Evolutionary conservation across 805 yeast species (phyloP).

Genomic region (Candida vaughaniae): DNA sequence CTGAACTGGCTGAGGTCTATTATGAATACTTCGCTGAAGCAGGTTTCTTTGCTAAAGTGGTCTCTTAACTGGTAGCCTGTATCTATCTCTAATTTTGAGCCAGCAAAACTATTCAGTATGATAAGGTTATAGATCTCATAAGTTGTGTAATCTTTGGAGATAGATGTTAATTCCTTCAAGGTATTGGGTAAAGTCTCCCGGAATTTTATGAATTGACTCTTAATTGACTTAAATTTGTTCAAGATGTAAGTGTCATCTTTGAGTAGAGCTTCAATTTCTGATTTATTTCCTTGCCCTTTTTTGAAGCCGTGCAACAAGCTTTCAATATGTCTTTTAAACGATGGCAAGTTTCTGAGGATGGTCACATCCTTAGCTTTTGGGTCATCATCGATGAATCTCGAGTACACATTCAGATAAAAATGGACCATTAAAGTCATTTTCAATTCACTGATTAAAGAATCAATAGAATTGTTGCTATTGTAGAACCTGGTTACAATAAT

Average conservation of each 20-base stretch:
- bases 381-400: slow-evolving; percentile 20
- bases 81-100: not conserved
- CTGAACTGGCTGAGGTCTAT: not conserved
- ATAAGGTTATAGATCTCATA: slow-evolving; percentile 1
- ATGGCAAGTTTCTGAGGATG: slow-evolving; percentile 30
- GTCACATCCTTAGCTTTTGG: slow-evolving; percentile 12
- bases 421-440: slow-evolving; percentile 39
- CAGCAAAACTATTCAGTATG: not conserved
- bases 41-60: not conserved
- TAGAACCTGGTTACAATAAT: slow-evolving; percentile 35
- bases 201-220: slow-evolving; percentile 21
- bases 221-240: slow-evolving; percentile 14
- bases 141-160: not conserved
- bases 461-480: slow-evolving; percentile 41
- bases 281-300: not conserved
- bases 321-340: slow-evolving; percentile 38
- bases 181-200: not conserved
- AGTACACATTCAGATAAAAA: slow-evolving; percentile 38
- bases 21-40: slow-evolving; percentile 7
- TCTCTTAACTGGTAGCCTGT: not conserved
- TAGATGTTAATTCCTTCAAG: not conserved
- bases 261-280: slow-evolving; percentile 4
- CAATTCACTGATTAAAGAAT: slow-evolving; percentile 35
- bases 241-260: slow-evolving; percentile 11
- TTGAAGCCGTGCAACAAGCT: slow-evolving; percentile 1